Conservation (phyloP, 2,329 filamentous ascomycete genomes). For the Aspergillus sp. region DNA sequence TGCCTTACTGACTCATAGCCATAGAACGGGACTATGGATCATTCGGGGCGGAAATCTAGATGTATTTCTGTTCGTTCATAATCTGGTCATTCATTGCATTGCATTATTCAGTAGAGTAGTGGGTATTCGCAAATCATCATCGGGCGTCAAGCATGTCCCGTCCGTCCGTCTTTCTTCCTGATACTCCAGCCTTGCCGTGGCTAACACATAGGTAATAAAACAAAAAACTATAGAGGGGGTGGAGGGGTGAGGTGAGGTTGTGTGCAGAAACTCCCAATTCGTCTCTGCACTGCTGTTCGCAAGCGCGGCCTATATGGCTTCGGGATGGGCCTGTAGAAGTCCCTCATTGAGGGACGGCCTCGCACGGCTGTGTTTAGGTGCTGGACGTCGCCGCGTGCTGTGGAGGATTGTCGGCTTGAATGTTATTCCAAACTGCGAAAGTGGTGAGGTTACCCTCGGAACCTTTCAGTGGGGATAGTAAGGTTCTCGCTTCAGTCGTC, state of each 20-base stretch:
- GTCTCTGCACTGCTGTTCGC: not conserved
- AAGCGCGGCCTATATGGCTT: not conserved
- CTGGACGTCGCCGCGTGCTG: not conserved
- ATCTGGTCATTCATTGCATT: not conserved
- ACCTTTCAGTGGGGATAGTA: not conserved
- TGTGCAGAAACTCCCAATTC: not conserved
- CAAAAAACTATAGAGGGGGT: not conserved
- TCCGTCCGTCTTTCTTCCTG: not conserved
- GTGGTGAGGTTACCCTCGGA: not conserved
- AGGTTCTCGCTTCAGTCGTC: slow-evolving; percentile 37
- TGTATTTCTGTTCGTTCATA: not conserved
- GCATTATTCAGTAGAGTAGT: not conserved
- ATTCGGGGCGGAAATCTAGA: too few relatives aligned
- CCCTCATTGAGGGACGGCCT: not conserved
- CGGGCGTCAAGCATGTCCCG: not conserved
- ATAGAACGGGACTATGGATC: too few relatives aligned
- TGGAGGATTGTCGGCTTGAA: not conserved
- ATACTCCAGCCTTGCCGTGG: not conserved
- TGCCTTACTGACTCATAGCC: too few relatives aligned
- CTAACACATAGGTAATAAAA: not conserved
- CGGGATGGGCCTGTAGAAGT: not conserved
- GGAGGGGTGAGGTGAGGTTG: not conserved
- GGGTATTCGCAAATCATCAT: not conserved
- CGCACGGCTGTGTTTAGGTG: not conserved
- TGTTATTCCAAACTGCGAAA: not conserved